phyloP scores from a whole-genome alignment of 148 eudicot genomes.

The Rhododendron henanense region DNA sequence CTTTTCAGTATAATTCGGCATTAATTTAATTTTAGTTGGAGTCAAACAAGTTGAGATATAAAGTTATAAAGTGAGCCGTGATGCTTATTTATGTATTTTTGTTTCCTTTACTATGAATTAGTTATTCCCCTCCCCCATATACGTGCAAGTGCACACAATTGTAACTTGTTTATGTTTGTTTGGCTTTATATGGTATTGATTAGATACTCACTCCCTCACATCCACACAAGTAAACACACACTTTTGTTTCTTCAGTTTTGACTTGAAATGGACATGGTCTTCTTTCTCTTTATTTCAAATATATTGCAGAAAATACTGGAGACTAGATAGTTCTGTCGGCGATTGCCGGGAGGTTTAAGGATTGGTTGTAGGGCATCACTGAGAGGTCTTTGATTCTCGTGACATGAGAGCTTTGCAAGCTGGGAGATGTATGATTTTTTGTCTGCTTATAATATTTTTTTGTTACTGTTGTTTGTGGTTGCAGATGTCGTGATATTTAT shows the following conservation, averaged over 20 bases:
- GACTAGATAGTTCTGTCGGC: background rate
- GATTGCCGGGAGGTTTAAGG: background rate
- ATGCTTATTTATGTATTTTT: background rate
- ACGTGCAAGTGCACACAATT: background rate
- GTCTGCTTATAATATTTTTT: background rate
- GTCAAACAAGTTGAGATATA: background rate
- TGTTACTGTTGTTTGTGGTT: background rate
- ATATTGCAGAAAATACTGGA: background rate
- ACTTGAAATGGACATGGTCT: background rate
- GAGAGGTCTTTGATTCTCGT: background rate
- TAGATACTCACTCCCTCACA: background rate
- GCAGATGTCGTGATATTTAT: background rate
- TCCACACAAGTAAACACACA: background rate
- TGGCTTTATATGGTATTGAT: background rate
- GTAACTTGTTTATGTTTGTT: background rate
- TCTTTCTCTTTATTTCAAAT: background rate
- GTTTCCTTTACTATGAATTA: background rate
- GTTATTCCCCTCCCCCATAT: background rate
- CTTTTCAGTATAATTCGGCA: background rate
- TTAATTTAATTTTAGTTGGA: background rate
- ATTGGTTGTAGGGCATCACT: background rate
- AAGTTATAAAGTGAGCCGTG: background rate
- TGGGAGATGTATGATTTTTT: background rate
- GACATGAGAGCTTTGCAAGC: conserved; percentile 2
- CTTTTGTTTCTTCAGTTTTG: background rate